Evolutionary conservation across 495 filamentous ascomycete species (phyloP), one percentile per base, ranked within the genome.

Genomic region (Aspergillus leporis): DNA sequence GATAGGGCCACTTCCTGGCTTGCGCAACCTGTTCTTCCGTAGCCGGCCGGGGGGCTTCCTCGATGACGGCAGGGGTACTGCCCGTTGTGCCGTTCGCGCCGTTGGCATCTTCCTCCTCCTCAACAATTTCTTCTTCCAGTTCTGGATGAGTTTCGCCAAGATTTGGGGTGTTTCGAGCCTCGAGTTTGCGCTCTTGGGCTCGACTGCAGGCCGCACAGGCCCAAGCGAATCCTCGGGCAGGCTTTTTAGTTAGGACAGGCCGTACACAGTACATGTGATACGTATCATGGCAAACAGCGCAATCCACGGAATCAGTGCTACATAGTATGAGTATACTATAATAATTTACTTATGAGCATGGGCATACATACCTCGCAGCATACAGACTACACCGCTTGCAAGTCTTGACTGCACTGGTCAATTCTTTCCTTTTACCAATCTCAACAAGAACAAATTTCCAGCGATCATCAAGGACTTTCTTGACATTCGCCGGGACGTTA

Each of bases 191-290:
- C 74, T 98, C 95, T 63, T 96, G 93, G 23, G 90, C 92, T 63
- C 92, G 88, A 69, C 91, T 96, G 74, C 94, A 99, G 55, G 94
- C 88, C 23, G 90, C 94, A 73, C 94, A 99, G 16, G 94, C 90
- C 94, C 94, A 99, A 9, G 91, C 94, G 77, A 99, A 99, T 40
- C 94, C 94, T 72, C 94, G 88, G 47, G 94, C 96, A 19, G 94
- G 94, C 75, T 99, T 99, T 72, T 97, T 98, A 40, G 92, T 85
- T 58, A 99, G 71, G 38, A 90, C 91, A 32, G 94, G 94, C 55
- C 88, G 89, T 48, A 99, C 95, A 69, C 94, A 99, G 68, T 90
- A 90, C 94, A 99, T 97, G 76, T 99, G 94, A 76, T 97, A 99
- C 9, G 93, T 97, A 66, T 92, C 86, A 63, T 85, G 83, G 73